Evolutionary conservation across 208 protist genomes (phyloP).

Genomic region (Acanthamoeba healyi): DNA sequence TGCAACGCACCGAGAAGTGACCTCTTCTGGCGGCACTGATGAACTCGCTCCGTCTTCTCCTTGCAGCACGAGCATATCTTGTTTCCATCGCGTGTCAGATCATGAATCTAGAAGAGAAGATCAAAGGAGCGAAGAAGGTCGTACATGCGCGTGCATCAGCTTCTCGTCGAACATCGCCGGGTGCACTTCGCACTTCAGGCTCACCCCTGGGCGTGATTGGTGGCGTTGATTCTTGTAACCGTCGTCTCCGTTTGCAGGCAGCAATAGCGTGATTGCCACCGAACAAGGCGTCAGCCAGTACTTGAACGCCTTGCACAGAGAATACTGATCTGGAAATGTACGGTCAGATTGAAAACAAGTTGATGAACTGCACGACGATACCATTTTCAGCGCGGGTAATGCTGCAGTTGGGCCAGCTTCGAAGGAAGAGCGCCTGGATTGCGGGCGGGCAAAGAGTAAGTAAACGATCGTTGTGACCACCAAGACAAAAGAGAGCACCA

Average conservation of each 20-base stretch:
- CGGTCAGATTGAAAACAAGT: neutral
- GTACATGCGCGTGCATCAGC: neutral
- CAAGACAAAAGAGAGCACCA: neutral
- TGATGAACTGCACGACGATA: too few relatives aligned
- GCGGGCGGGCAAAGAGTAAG: neutral
- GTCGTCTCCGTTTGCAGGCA: neutral
- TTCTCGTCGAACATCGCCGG: neutral
- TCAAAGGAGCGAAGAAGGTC: too few relatives aligned
- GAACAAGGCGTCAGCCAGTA: neutral
- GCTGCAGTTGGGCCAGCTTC: slow-evolving; percentile 1
- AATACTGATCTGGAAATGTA: neutral
- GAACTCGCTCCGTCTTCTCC: neutral
- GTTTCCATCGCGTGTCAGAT: too few relatives aligned
- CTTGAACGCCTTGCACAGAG: neutral
- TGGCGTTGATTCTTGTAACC: too few relatives aligned
- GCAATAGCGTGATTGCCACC: neutral
- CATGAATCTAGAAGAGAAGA: neutral
- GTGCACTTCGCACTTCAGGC: neutral
- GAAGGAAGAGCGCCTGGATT: neutral
- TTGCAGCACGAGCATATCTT: neutral
- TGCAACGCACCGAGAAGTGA: neutral
- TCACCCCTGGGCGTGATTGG: neutral
- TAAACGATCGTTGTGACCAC: neutral
- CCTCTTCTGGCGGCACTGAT: neutral
- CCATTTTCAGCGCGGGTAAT: neutral